Conservation (phyloP, 2,329 filamentous ascomycete species). For the Metarhizium anisopliae region DNA sequence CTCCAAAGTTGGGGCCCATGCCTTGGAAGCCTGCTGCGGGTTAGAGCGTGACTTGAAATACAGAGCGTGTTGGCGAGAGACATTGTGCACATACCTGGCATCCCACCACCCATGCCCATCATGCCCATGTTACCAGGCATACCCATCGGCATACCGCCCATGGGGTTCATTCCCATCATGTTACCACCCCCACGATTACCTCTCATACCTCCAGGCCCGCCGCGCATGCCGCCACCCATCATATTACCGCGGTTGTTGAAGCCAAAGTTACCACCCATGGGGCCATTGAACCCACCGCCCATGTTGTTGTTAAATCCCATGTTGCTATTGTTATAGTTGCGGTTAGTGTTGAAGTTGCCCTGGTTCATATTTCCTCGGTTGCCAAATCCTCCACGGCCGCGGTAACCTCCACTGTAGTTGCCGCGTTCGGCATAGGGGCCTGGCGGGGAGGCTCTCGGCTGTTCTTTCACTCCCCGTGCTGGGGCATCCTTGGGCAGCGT, state of each 20-base stretch:
- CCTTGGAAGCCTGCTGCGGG: slow-evolving; percentile 50
- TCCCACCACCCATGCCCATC: slow-evolving; percentile 39
- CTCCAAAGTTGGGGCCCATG: slow-evolving; percentile 63
- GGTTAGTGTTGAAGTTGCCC: slow-evolving; percentile 32
- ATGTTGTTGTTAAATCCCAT: slow-evolving; percentile 37
- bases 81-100: slow-evolving; percentile 22
- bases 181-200: slow-evolving; percentile 41
- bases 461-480: slow-evolving; percentile 44
- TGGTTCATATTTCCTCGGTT: slow-evolving; percentile 40
- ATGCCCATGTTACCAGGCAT: slow-evolving; percentile 50
- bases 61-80: not conserved
- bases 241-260: slow-evolving; percentile 35
- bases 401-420: slow-evolving; percentile 40
- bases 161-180: slow-evolving; percentile 40
- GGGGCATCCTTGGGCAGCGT: slow-evolving; percentile 86
- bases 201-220: slow-evolving; percentile 38
- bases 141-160: slow-evolving; percentile 42
- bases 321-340: slow-evolving; percentile 30
- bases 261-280: slow-evolving; percentile 42
- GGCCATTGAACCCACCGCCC: slow-evolving; percentile 40
- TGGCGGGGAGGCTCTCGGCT: slow-evolving; percentile 43
- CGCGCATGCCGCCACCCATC: slow-evolving; percentile 36
- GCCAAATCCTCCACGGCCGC: slow-evolving; percentile 39
- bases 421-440: slow-evolving; percentile 38
- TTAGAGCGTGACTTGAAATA: slow-evolving; percentile 11